Percentiles rank a stretch among this genome's conserved stretches.
These are phyloP conservation scores for Macroventuria anomochaeta DNA, from an alignment of 2,329 filamentous ascomycete genomes.

Conservation along the genomic window DNA sequence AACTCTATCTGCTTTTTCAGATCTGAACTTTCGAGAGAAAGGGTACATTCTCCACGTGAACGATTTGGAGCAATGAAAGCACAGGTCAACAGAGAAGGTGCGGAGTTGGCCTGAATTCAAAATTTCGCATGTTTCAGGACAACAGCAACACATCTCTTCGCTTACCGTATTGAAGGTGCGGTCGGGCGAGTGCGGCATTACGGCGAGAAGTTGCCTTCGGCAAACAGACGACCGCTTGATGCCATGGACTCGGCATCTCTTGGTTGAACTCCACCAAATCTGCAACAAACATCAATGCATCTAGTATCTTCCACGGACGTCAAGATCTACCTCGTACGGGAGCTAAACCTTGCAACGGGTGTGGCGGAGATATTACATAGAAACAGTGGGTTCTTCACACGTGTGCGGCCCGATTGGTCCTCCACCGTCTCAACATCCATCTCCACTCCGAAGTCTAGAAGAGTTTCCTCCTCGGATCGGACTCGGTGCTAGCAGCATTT, in stretches of 20 bases:
- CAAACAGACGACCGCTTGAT: not conserved
- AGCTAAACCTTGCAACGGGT: constrained; percentile 8
- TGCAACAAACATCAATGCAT: not conserved
- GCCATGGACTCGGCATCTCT: not conserved
- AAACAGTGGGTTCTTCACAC: constrained; percentile 9
- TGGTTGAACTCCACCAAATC: not conserved
- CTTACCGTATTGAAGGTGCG: constrained; percentile 3
- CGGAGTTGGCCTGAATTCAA: constrained; percentile 2
- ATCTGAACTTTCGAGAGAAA: not conserved
- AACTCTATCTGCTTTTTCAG: no score
- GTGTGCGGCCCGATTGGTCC: constrained; percentile 11
- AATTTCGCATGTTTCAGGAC: constrained; percentile 7
- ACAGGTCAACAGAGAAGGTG: not conserved
- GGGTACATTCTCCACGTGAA: not conserved
- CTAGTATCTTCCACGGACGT: constrained; percentile 1
- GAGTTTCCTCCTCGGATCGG: constrained; percentile 9
- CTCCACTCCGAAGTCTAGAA: constrained; percentile 5
- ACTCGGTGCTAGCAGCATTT: constrained; percentile 12
- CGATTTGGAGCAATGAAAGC: not conserved
- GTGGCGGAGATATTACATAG: constrained; percentile 6
- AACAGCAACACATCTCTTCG: not conserved
- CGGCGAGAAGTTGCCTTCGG: not conserved
- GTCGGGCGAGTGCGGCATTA: not conserved
- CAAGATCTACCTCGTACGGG: constrained; percentile 10
- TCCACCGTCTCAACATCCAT: constrained; percentile 1